Evolutionary conservation across 306 rosid genomes (phyloP), one percentile per base, ranked within the genome.

Genomic region (Cicer pinnatifidum): DNA sequence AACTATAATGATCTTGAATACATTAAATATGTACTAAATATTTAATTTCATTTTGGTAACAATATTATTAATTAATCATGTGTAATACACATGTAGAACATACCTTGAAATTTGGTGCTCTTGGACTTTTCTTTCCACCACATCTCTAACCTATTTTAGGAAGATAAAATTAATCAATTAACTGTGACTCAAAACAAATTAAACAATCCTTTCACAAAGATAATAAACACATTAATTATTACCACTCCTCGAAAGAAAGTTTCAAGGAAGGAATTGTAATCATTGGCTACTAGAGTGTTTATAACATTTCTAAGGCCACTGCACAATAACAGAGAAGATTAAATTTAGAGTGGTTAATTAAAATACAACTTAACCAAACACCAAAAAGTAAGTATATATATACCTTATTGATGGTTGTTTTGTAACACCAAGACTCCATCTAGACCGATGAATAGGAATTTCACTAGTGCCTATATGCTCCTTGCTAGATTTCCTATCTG

Each of bases 141-240:
- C 93, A 28, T 88, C 90, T 73, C 81, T 74, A 6, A 86, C 87
- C 96, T 88, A 44, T 44, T 74, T 54, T 54, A 44, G 71, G 37
- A 66, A 57, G 71, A 83, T 52, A 67, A 28, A 28, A 61, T 44
- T 17, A 15, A 51, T 50, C 67, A 59, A 39, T 1, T 39, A 64
- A 58, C 7, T 19, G 0, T 56, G 44, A 8, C 47, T 54, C 48
- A 43, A 53, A 72, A 35, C 19, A 63, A 16, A 78, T 13, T 23
- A 40, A 23, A 23, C 3, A 23, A 23, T 28, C 5, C 35, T 28
- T 28, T 28, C 35, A 28, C 35, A 28, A 28, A 28, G 5, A 28
- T 28, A 28, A 28, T 28, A 53, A 72, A 35, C 19, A 63, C 16
- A 78, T 13, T 23, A 40, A 52, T 3, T 10, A 81, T 47, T 79